Evolutionary conservation across 176 grass and related monocot species (phyloP).

Genomic region (Guadua angustifolia): DNA sequence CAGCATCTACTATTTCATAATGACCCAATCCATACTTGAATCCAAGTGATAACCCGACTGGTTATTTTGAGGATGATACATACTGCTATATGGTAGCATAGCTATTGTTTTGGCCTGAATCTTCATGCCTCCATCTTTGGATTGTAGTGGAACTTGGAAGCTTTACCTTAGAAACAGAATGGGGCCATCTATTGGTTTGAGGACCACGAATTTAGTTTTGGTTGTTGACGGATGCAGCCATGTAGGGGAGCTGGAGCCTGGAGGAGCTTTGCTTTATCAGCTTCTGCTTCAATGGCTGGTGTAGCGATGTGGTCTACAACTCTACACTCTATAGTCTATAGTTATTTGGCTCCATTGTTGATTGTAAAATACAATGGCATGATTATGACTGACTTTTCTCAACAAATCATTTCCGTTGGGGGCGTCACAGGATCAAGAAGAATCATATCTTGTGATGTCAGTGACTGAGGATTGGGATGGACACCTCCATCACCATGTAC

Average conservation of each 20-base stretch:
- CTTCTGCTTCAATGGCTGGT: background rate
- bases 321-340: background rate
- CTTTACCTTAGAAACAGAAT: conserved; percentile 8
- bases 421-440: conserved; percentile 15
- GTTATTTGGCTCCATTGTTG: background rate
- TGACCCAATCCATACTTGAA: background rate
- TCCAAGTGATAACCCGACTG: background rate
- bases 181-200: background rate
- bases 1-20: background rate
- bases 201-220: conserved; percentile 4
- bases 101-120: background rate
- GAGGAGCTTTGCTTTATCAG: conserved; percentile 13
- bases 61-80: background rate
- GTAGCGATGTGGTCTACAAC: background rate
- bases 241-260: background rate
- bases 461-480: background rate
- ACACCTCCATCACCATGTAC: background rate
- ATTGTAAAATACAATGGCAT: background rate
- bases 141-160: background rate
- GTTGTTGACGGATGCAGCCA: conserved; percentile 12
- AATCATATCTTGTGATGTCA: conserved; percentile 43
- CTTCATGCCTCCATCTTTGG: background rate
- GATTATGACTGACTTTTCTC: conserved; percentile 14
- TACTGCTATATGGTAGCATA: no score
- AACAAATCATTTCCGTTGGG: conserved; percentile 41